Evolutionary conservation across 106 monocot genomes (phyloP).

Genomic region (Iris macrosiphon): DNA sequence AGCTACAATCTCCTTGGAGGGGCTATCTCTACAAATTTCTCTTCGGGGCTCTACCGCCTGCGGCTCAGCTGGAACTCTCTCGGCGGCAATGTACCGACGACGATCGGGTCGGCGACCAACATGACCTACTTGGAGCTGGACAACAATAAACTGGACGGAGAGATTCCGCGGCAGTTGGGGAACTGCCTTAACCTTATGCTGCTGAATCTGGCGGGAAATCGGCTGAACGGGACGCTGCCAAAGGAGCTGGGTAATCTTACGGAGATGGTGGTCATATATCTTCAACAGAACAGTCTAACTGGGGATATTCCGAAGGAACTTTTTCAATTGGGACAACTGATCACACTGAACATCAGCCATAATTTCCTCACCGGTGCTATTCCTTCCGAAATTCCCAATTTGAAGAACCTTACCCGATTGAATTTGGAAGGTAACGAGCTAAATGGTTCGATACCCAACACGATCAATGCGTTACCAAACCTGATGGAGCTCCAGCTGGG

Average conservation of each 20-base stretch:
- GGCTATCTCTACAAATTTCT: neutral
- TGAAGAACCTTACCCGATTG: conserved; percentile 27
- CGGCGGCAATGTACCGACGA: neutral
- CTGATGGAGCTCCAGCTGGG: conserved; percentile 46
- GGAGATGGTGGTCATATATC: conserved; percentile 32
- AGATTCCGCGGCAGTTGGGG: conserved; percentile 17
- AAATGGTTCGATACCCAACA: conserved; percentile 26
- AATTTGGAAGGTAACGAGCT: conserved; percentile 31
- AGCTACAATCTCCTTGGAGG: neutral
- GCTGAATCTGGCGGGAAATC: conserved; percentile 45
- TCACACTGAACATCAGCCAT: conserved; percentile 32
- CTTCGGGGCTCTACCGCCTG: neutral
- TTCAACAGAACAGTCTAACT: conserved; percentile 31
- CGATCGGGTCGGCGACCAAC: neutral
- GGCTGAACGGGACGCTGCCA: conserved; percentile 23
- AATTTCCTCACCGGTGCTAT: conserved; percentile 39
- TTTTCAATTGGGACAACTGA: conserved; percentile 12
- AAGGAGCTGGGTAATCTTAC: conserved; percentile 31
- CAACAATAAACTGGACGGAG: conserved; percentile 2
- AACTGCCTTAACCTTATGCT: conserved; percentile 24
- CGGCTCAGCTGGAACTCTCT: neutral
- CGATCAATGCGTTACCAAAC: conserved; percentile 4
- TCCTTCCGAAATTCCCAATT: conserved; percentile 18
- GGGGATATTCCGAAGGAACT: conserved; percentile 35
- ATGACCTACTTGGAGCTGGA: neutral